These are phyloP conservation scores for Penicillium bialowiezense DNA, from an alignment of 495 filamentous ascomycete species.

Conservation along the genomic window DNA sequence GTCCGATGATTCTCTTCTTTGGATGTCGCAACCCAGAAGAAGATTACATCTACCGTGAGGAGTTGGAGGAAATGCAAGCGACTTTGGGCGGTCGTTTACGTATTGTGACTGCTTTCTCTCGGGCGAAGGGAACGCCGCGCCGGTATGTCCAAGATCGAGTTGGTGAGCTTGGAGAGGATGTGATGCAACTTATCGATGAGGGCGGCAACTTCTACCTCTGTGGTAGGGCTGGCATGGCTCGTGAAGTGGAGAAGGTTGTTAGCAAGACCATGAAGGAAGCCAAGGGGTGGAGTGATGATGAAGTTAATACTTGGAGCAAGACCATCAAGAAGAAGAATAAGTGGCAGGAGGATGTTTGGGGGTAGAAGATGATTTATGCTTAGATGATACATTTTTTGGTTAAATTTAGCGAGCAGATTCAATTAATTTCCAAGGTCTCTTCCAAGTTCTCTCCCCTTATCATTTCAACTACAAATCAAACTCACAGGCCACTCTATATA, in stretches of 20 bases:
- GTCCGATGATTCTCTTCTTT: slow-evolving; percentile 43
- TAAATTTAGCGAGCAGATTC: not conserved
- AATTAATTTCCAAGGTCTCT: too few relatives aligned
- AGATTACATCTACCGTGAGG: slow-evolving; percentile 43
- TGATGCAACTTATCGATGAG: slow-evolving; percentile 34
- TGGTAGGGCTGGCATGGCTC: slow-evolving; percentile 48
- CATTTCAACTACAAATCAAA: not conserved
- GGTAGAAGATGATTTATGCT: not conserved
- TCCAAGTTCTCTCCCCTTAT: not conserved
- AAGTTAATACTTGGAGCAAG: slow-evolving; percentile 41
- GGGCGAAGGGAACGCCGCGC: slow-evolving; percentile 16
- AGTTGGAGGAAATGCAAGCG: slow-evolving; percentile 30
- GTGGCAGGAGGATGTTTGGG: slow-evolving; percentile 45
- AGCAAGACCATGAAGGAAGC: slow-evolving; percentile 21
- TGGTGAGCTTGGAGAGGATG: slow-evolving; percentile 29
- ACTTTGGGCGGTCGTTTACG: slow-evolving; percentile 21
- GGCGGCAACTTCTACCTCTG: slow-evolving; percentile 49
- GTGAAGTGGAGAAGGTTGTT: slow-evolving; percentile 46
- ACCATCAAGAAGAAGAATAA: slow-evolving; percentile 42
- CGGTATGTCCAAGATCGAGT: slow-evolving; percentile 44
- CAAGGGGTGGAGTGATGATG: slow-evolving; percentile 34
- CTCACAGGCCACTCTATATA: slow-evolving; percentile 35
- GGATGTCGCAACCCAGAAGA: slow-evolving; percentile 40
- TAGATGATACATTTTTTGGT: not conserved
- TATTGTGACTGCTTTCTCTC: slow-evolving; percentile 37